phyloP scores from a whole-genome alignment of 768 basidiomycete species.

The Nidula microcarpa region DNA sequence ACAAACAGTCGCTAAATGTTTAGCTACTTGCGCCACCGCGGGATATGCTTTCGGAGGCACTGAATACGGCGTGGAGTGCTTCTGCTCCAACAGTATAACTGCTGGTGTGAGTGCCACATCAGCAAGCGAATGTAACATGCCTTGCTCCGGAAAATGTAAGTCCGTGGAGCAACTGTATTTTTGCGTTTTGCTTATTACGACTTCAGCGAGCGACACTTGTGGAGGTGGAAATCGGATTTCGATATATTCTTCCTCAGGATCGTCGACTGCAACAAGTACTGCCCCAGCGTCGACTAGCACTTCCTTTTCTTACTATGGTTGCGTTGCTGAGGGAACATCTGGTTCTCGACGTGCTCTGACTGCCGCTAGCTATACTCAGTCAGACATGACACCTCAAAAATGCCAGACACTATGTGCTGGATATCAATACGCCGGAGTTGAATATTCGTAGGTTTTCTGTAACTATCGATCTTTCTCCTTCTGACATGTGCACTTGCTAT shows the following conservation, averaged over 20 bases:
- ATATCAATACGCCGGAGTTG: constrained; percentile 27
- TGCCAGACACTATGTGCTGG: constrained; percentile 25
- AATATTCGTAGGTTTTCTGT: constrained; percentile 21
- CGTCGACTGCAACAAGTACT: constrained; percentile 3
- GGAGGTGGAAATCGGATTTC: constrained; percentile 24
- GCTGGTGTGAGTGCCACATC: constrained; percentile 11
- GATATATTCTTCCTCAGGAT: constrained; percentile 5
- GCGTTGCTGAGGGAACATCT: constrained; percentile 27
- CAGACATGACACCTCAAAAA: constrained; percentile 25
- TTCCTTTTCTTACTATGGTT: constrained; percentile 17
- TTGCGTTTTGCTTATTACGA: background rate
- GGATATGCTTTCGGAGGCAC: constrained; percentile 25
- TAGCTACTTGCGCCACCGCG: constrained; percentile 16
- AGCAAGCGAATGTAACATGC: constrained; percentile 22
- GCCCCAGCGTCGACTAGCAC: constrained; percentile 3
- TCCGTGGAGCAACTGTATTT: background rate
- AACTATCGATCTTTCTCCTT: background rate
- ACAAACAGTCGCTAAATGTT: constrained; percentile 24
- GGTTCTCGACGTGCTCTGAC: constrained; percentile 27
- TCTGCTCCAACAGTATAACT: constrained; percentile 19
- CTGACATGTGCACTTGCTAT: background rate
- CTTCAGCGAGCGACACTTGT: constrained; percentile 22
- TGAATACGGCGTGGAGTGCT: constrained; percentile 29
- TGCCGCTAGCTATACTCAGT: constrained; percentile 14
- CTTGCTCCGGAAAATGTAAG: constrained; percentile 28